Evolutionary conservation across 1,284 basidiomycete species (phyloP).

Genomic region (Ustilago loliicola): DNA sequence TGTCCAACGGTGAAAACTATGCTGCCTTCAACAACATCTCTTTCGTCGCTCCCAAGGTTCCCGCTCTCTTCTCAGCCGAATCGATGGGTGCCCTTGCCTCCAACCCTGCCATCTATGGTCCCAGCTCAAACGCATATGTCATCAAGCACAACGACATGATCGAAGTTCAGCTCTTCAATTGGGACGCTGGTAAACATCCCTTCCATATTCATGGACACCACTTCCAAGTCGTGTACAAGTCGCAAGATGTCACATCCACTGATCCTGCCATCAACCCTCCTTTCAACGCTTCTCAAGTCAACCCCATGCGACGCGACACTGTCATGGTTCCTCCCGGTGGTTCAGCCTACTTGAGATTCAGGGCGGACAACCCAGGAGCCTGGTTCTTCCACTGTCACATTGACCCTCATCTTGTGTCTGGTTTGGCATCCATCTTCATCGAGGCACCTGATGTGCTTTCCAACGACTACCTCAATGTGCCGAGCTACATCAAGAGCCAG

Average conservation of each 20-base stretch:
- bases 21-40: conserved; percentile 73
- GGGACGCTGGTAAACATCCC: conserved; percentile 67
- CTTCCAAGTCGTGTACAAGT: conserved; percentile 74
- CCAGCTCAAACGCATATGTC: conserved; percentile 57
- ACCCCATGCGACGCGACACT: conserved; percentile 71
- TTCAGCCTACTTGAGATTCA: conserved; percentile 61
- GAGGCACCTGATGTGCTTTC: conserved; percentile 76
- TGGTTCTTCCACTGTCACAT: conserved; percentile 66
- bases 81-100: conserved; percentile 70
- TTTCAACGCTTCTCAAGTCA: conserved; percentile 76
- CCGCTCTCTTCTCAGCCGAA: conserved; percentile 53
- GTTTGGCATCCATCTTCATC: conserved; percentile 81
- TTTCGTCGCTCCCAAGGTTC: conserved; percentile 71
- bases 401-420: conserved; percentile 74
- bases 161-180: conserved; percentile 63
- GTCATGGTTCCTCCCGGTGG: conserved; percentile 63
- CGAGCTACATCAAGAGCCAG: conserved; percentile 77
- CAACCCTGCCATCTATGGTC: conserved; percentile 47
- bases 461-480: conserved; percentile 73
- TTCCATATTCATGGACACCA: conserved; percentile 31
- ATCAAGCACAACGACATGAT: conserved; percentile 70
- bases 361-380: conserved; percentile 59
- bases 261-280: conserved; percentile 86
- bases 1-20: conserved; percentile 69
- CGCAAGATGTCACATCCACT: conserved; percentile 82